Evolutionary conservation across 805 yeast species (phyloP).

Genomic region (Saturnispora sanitii): DNA sequence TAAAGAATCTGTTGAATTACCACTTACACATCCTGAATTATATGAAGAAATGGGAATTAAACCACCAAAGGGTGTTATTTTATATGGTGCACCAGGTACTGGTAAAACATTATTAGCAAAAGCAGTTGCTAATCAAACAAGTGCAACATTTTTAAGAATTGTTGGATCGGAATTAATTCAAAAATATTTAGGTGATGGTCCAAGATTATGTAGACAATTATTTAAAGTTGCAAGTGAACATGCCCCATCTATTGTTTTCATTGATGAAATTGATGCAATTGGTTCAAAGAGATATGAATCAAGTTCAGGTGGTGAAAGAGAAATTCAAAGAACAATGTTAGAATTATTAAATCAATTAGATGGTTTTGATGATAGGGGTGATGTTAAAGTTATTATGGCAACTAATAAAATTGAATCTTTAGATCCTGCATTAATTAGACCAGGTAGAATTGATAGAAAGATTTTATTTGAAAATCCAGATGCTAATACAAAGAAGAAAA

Average conservation of each 20-base stretch:
- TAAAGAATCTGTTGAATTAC: conserved; percentile 93
- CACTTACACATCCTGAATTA: conserved; percentile 90
- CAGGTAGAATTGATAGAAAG: conserved; percentile 95
- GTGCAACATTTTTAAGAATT: conserved; percentile 90
- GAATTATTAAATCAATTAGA: conserved; percentile 91
- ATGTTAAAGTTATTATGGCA: conserved; percentile 96
- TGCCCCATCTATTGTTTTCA: conserved; percentile 97
- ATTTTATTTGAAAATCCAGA: conserved; percentile 95
- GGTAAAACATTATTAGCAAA: conserved; percentile 93
- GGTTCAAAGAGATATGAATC: conserved; percentile 97
- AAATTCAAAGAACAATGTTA: conserved; percentile 95
- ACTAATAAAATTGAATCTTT: conserved; percentile 89
- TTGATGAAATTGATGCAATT: conserved; percentile 97
- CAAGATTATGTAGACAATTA: conserved; percentile 84
- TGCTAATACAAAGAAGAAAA: conserved; percentile 84
- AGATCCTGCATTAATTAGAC: conserved; percentile 94
- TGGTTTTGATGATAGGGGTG: conserved; percentile 96
- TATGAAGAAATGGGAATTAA: conserved; percentile 98
- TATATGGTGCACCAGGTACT: conserved; percentile 97
- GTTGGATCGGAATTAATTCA: conserved; percentile 97
- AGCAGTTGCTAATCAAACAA: conserved; percentile 97
- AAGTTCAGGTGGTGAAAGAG: conserved; percentile 91
- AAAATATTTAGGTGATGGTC: conserved; percentile 96
- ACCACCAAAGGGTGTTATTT: conserved; percentile 95
- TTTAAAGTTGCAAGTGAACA: conserved; percentile 95